These are phyloP conservation scores for Coemansia sp. DNA, from an alignment of 192 early-diverging fungal species.

Conservation along the genomic window DNA sequence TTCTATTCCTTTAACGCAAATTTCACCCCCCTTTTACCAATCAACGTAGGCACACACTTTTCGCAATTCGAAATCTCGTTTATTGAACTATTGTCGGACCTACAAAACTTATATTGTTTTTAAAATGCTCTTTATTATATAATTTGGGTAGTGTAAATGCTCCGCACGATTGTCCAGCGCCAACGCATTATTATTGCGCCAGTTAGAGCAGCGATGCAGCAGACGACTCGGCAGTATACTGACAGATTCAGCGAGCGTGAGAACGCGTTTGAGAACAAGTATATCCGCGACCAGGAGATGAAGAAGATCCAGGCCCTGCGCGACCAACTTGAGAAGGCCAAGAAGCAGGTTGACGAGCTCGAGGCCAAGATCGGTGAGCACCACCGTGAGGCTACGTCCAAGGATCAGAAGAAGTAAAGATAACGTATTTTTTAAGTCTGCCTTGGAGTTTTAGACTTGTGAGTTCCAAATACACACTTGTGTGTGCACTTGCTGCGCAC, in stretches of 20 bases:
- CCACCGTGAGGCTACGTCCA: slow-evolving; percentile 7
- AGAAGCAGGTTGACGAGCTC: slow-evolving; percentile 38
- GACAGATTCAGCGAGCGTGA: slow-evolving; percentile 56
- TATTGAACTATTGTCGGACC: not conserved
- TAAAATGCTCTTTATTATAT: not conserved
- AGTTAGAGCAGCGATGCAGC: slow-evolving; percentile 14
- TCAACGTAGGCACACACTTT: not conserved
- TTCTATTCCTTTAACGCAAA: not conserved
- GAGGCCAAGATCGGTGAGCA: slow-evolving; percentile 34
- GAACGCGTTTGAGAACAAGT: slow-evolving; percentile 55
- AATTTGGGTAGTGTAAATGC: slow-evolving; percentile 24
- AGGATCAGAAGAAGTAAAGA: slow-evolving; percentile 20
- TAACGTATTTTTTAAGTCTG: not conserved
- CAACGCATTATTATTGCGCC: slow-evolving; percentile 17
- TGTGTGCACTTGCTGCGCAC: not conserved
- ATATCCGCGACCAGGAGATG: slow-evolving; percentile 49
- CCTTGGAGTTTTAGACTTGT: not conserved
- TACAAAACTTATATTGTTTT: not conserved
- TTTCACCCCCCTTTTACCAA: not conserved
- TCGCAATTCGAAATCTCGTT: not conserved
- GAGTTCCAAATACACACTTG: not conserved
- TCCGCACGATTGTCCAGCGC: slow-evolving; percentile 41
- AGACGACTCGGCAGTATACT: slow-evolving; percentile 20
- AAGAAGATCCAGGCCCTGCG: slow-evolving; percentile 38
- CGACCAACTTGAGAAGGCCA: slow-evolving; percentile 36